Percentiles rank a stretch among this genome's conserved stretches.
These are phyloP conservation scores for Marvania coccoides DNA, from an alignment of 139 green algal species.

Conservation along the genomic window DNA sequence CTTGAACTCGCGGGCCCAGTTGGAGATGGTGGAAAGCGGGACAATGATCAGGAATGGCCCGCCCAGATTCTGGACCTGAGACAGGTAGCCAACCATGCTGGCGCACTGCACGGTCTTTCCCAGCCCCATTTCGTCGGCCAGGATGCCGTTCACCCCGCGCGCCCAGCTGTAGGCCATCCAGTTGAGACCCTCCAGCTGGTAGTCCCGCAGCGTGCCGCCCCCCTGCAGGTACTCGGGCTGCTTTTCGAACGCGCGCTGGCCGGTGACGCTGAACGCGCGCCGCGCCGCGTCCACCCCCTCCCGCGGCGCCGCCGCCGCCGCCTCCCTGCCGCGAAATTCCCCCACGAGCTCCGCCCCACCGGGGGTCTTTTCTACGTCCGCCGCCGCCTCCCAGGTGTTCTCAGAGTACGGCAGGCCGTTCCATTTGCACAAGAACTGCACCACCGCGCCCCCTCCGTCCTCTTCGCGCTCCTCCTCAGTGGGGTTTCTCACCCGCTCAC, in stretches of 20 bases:
- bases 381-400: conserved; percentile 73
- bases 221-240: neutral
- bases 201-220: conserved; percentile 78
- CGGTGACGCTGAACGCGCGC: conserved; percentile 36
- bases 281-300: conserved; percentile 50
- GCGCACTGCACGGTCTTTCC: conserved; percentile 82
- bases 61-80: conserved; percentile 40
- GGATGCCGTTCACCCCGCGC: conserved; percentile 76
- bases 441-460: neutral
- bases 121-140: conserved; percentile 93
- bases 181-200: conserved; percentile 89
- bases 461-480: conserved; percentile 13
- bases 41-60: conserved; percentile 88
- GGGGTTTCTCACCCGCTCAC: conserved; percentile 19
- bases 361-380: conserved; percentile 31
- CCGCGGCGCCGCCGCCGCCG: conserved; percentile 32
- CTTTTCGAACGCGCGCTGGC: no score
- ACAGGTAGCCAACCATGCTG: conserved; percentile 23
- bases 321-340: conserved; percentile 48
- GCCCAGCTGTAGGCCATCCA: conserved; percentile 76
- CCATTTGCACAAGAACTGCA: conserved; percentile 86
- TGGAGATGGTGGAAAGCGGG: conserved; percentile 79
- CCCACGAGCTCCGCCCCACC: conserved; percentile 36
- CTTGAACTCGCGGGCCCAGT: conserved; percentile 86
- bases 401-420: conserved; percentile 84